Conservation (phyloP, 1,284 basidiomycete species). For the Ustanciosporium gigantosporum region DNA sequence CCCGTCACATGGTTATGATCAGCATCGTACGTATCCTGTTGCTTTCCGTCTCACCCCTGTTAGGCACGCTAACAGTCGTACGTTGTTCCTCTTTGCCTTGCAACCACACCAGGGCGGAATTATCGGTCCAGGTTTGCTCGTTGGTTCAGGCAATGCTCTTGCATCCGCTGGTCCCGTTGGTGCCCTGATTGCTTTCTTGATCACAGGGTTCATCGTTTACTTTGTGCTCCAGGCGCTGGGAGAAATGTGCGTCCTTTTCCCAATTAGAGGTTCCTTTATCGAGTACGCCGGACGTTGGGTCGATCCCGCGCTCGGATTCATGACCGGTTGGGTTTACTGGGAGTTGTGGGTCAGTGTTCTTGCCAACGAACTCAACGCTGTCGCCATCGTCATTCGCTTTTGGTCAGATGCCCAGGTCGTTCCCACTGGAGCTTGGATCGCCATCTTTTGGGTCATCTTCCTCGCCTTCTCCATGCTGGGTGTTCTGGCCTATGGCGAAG, state of each 20-base stretch:
- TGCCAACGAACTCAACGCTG: slow-evolving; percentile 38
- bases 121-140: slow-evolving; percentile 48
- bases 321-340: slow-evolving; percentile 65
- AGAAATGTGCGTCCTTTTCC: slow-evolving; percentile 64
- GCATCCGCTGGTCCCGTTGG: slow-evolving; percentile 37
- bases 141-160: slow-evolving; percentile 39
- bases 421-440: slow-evolving; percentile 23
- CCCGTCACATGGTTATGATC: slow-evolving; percentile 50
- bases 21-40: no score
- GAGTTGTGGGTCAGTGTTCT: slow-evolving; percentile 37
- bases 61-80: no score
- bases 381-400: slow-evolving; percentile 33
- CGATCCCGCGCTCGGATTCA: slow-evolving; percentile 71
- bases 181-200: slow-evolving; percentile 40
- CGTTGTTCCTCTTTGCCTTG: no score
- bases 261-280: slow-evolving; percentile 73
- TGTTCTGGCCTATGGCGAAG: slow-evolving; percentile 36
- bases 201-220: slow-evolving; percentile 41
- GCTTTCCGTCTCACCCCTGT: no score
- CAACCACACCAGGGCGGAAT: no score
- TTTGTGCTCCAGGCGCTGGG: slow-evolving; percentile 40
- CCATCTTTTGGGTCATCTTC: slow-evolving; percentile 46
- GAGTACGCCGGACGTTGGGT: slow-evolving; percentile 78
- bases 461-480: slow-evolving; percentile 28
- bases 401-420: slow-evolving; percentile 25